Evolutionary conservation across 2,329 filamentous ascomycete genomes (phyloP), one percentile per base, ranked within the genome.

Genomic region (Diaporthe sp.): DNA sequence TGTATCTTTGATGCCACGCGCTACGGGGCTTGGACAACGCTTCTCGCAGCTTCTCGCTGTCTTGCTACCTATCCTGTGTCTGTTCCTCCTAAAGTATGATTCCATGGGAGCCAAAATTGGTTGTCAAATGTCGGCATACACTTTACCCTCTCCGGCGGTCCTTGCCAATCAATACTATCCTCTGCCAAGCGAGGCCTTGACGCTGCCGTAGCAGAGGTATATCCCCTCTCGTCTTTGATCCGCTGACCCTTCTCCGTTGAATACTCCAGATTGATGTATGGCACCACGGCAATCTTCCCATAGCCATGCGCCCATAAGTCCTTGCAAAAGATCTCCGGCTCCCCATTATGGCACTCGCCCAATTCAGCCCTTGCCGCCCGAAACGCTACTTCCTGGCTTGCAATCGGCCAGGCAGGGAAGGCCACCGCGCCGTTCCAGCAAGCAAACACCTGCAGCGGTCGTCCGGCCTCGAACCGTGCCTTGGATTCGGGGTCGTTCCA

Each of bases 191-290:
- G 76, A 6, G 81, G 79, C 72, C 84, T 82, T 0, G 74, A 57
- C 1, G 75, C 75, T 12, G 80, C 79, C 79, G 82, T 83, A 19
- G 83, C 80, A 0, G 83, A 82, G 1, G 84, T 83, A 78, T 85
- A 88, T 0, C 89, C 89, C 78, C 88, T 88, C 4, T 82, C 71
- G 17, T 81, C 77, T 79, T 90, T 90, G 19, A 88, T 85, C 74
- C 80, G 81, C 58, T 78, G 81, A 2, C 83, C 86, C 17, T 82
- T 84, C 3, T 86, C 83, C 76, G 88, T 81, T 4, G 84, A 84
- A 77, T 90, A 90, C 72, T 87, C 88, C 7, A 91, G 79, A 76
- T 89, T 90, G 3, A 91, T 85, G 5, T 83, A 84, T 0, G 89
- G 88, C 7, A 90, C 82, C 2, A 89, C 87, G 0, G 88, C 88